These are phyloP conservation scores for Solanum hybrid DNA, from an alignment of 305 asterid genomes.

Conservation along the genomic window DNA sequence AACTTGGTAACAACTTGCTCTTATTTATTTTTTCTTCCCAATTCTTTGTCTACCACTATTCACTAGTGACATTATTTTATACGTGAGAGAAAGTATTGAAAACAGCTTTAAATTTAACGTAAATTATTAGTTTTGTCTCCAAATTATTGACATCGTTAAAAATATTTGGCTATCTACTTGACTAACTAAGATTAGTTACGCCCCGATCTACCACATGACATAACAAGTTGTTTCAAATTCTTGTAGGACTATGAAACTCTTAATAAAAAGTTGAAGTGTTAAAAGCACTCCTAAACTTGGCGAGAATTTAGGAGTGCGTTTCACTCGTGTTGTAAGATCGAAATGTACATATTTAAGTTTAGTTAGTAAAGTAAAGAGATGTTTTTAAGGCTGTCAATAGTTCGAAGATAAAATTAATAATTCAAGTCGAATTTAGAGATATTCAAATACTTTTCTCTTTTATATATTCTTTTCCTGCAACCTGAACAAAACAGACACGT, in stretches of 20 bases:
- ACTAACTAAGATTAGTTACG: neutral
- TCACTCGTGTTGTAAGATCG: neutral
- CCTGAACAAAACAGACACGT: neutral
- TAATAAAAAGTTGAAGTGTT: no score
- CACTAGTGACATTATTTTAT: neutral
- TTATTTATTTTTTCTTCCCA: neutral
- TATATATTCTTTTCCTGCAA: neutral
- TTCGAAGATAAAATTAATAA: no score
- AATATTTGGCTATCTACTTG: no score
- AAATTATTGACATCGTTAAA: no score
- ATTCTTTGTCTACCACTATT: neutral
- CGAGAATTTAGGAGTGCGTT: neutral
- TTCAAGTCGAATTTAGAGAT: neutral
- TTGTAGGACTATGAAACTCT: neutral
- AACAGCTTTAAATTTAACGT: rapidly evolving
- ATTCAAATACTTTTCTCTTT: neutral
- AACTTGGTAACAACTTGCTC: neutral
- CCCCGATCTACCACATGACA: neutral
- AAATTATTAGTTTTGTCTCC: no score
- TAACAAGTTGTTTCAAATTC: no score
- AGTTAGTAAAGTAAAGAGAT: rapidly evolving
- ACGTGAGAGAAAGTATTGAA: neutral
- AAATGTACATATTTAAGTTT: no score
- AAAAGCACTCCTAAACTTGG: neutral
- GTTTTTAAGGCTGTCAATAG: neutral